These are phyloP conservation scores for Fragaria iinumae DNA, from an alignment of 306 rosid genomes.

Conservation along the genomic window DNA sequence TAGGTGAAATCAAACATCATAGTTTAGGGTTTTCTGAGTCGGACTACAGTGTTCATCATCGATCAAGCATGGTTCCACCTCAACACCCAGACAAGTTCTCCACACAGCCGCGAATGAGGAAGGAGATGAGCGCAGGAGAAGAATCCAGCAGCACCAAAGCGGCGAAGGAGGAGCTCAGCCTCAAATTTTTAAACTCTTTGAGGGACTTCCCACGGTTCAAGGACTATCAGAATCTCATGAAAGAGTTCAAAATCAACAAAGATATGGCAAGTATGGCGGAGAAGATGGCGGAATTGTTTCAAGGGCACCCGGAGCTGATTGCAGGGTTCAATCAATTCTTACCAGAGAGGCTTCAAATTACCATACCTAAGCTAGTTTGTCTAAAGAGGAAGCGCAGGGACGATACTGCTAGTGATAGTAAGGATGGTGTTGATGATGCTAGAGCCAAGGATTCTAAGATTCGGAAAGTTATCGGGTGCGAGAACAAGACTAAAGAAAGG, in stretches of 20 bases:
- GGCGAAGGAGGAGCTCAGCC: too few relatives aligned
- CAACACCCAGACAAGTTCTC: background rate
- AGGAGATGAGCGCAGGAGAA: background rate
- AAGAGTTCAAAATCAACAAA: constrained; percentile 68
- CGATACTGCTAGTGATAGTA: background rate
- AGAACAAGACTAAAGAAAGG: background rate
- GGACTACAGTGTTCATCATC: background rate
- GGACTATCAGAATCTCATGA: constrained; percentile 55
- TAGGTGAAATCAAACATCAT: background rate
- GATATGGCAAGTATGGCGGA: constrained; percentile 54
- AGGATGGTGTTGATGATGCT: background rate
- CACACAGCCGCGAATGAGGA: background rate
- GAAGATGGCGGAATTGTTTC: constrained; percentile 76
- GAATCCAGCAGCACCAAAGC: background rate
- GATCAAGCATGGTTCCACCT: background rate
- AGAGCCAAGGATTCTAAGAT: background rate
- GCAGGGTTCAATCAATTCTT: constrained; percentile 88
- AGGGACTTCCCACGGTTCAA: background rate
- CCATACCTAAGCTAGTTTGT: constrained; percentile 39
- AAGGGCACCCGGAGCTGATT: constrained; percentile 69
- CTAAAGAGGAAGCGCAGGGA: background rate
- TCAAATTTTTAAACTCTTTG: background rate
- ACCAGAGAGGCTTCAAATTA: constrained; percentile 76
- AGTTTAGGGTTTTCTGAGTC: background rate
- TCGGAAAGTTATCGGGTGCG: background rate